Base-by-base conservation (phyloP, 2,329 filamentous ascomycete species). In the Pleomassaria siparia region DNA sequence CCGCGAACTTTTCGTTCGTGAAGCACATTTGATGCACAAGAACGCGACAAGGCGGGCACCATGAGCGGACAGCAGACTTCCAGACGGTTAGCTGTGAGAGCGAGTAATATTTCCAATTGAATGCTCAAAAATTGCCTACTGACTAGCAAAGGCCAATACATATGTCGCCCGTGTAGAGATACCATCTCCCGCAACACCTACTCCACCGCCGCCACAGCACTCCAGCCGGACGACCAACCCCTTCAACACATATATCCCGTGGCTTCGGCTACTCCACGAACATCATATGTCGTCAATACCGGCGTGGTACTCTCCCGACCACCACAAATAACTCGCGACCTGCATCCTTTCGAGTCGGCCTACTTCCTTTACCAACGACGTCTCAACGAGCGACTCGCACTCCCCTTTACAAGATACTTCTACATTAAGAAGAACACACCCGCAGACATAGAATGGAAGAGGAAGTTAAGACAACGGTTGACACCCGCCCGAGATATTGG, bases 361-460 rank as follows among this genome's bases (percentile, higher is more conserved):
- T 97, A 87, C 75, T 96, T 87, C 79, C 91, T 99, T 70, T 99
- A 99, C 76, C 94, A 99, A 76, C 92, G 92, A 63, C 90, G 94
- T 12, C 81, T 99, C 51, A 96, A 97, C 72, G 94, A 99, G 78
- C 88, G 94, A 35, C 80, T 96, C 43, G 85, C 86, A 16, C 81
- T 94, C 4, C 89, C 91, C 1, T 99, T 97, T 72, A 88, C 88
- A 47, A 84, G 88, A 58, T 88, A 88, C 69, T 94, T 97, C 75
- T 99, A 95, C 80, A 95, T 91, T 82, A 95, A 95, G 78, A 85
- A 85, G 59, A 89, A 89, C 66, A 95, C 91, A 10, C 86, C 91
- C 1, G 80, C 84, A 8, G 88, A 91, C 57, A 78, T 90, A 42
- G 91, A 96, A 75, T 97, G 91, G 89, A 89, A 91, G 71, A 81